Evolutionary conservation across 805 yeast species (phyloP).

Genomic region (Starmerella riodocensis): DNA sequence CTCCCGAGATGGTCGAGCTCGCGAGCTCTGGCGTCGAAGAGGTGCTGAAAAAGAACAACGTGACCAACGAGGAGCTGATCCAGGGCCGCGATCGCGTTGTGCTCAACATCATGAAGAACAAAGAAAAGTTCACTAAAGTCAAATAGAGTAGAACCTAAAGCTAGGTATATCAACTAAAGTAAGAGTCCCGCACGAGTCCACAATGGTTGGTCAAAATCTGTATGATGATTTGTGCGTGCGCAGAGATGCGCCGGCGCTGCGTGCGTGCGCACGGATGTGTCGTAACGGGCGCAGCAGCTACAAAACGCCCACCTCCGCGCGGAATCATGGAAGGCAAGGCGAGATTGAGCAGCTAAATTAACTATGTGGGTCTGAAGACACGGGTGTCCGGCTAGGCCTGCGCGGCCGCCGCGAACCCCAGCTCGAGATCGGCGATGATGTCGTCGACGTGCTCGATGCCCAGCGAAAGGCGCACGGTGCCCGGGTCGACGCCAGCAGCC

Average conservation of each 20-base stretch:
- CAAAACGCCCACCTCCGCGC: too few relatives aligned
- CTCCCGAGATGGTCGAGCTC: constrained; percentile 7
- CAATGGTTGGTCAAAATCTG: too few relatives aligned
- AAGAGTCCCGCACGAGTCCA: too few relatives aligned
- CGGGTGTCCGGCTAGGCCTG: background rate
- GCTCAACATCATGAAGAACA: constrained; percentile 8
- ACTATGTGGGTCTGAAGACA: background rate
- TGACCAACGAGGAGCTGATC: constrained; percentile 8
- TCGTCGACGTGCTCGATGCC: constrained; percentile 91
- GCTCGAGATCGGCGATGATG: constrained; percentile 76
- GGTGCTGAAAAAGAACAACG: constrained; percentile 1
- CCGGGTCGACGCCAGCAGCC: constrained; percentile 78
- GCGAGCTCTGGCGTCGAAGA: constrained; percentile 8
- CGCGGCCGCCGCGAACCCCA: constrained; percentile 50
- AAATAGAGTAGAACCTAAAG: background rate
- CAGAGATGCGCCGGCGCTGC: too few relatives aligned
- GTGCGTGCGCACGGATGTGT: too few relatives aligned
- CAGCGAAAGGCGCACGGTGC: constrained; percentile 73
- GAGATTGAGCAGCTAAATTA: too few relatives aligned
- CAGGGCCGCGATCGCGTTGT: constrained; percentile 11
- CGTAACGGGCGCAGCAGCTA: too few relatives aligned
- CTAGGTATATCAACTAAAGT: too few relatives aligned
- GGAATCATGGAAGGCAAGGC: too few relatives aligned
- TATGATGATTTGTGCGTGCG: too few relatives aligned
- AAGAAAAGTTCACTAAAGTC: constrained; percentile 9